A percentile compares a stretch with the other conserved stretches of the same genome.
phyloP scores from a whole-genome alignment of 768 basidiomycete species.

The Melanogaster broomeanus region DNA sequence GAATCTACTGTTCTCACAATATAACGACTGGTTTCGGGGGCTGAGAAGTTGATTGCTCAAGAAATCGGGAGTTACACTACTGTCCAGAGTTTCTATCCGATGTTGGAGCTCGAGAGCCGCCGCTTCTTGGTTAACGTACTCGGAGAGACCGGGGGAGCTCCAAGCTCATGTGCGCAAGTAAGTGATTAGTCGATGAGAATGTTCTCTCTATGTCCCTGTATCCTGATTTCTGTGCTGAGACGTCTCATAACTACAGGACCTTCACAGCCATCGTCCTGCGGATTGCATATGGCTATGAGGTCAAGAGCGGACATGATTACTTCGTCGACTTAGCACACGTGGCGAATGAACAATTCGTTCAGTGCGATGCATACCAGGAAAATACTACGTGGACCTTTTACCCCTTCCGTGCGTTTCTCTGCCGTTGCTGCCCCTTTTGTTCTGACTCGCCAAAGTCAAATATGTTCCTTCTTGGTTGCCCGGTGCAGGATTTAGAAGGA shows the following conservation, averaged over 20 bases:
- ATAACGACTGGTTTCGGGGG: conserved; percentile 1
- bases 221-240: too few relatives aligned
- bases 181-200: background rate
- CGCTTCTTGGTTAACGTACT: background rate
- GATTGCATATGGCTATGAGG: conserved; percentile 36
- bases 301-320: conserved; percentile 30
- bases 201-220: too few relatives aligned
- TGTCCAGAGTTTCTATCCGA: background rate
- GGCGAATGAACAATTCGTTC: conserved; percentile 16
- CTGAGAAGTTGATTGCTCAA: conserved; percentile 1
- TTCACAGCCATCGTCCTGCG: conserved; percentile 35
- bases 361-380: background rate
- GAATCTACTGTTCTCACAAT: background rate
- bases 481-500: conserved; percentile 33
- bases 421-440: background rate
- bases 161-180: background rate
- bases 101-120: background rate
- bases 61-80: background rate
- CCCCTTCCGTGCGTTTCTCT: conserved; percentile 9
- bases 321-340: conserved; percentile 27
- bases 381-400: conserved; percentile 9
- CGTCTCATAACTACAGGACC: conserved; percentile 22
- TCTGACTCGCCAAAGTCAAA: conserved; percentile 10
- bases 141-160: background rate
- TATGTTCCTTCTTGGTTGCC: conserved; percentile 30